These are phyloP conservation scores for Naganishia onofrii DNA, from an alignment of 768 basidiomycete genomes.

Conservation along the genomic window DNA sequence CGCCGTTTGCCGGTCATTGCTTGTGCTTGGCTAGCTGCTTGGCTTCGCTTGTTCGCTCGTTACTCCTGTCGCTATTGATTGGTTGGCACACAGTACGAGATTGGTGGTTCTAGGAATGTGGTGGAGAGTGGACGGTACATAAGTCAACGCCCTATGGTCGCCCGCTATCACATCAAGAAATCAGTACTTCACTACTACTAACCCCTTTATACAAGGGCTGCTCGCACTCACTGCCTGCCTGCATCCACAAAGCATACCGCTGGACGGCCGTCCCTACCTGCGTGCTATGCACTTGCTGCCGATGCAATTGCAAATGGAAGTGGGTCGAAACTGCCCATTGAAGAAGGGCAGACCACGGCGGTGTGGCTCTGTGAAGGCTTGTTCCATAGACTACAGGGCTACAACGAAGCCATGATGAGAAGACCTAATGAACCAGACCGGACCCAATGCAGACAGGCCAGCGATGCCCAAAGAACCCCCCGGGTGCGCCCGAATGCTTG, in stretches of 20 bases:
- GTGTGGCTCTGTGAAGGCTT: too few relatives aligned
- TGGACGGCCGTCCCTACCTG: constrained; percentile 48
- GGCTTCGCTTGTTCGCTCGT: constrained; percentile 12
- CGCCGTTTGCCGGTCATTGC: constrained; percentile 34
- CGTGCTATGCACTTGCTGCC: constrained; percentile 37
- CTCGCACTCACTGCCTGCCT: constrained; percentile 43
- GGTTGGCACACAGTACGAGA: constrained; percentile 36
- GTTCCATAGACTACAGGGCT: too few relatives aligned
- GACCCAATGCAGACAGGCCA: too few relatives aligned
- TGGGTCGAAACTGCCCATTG: constrained; percentile 15
- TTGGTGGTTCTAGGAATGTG: constrained; percentile 39
- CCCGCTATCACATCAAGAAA: constrained; percentile 4
- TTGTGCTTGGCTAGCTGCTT: too few relatives aligned
- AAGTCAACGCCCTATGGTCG: constrained; percentile 42
- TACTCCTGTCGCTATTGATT: constrained; percentile 8
- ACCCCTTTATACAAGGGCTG: too few relatives aligned
- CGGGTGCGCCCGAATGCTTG: too few relatives aligned
- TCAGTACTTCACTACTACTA: too few relatives aligned
- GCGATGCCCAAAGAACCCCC: too few relatives aligned
- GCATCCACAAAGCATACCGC: constrained; percentile 51
- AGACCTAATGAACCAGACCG: too few relatives aligned
- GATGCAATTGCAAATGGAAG: constrained; percentile 40
- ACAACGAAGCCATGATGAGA: too few relatives aligned
- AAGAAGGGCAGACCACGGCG: too few relatives aligned
- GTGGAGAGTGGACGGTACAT: constrained; percentile 48